Evolutionary conservation across 306 rosid genomes (phyloP).

Genomic region (Castanopsis chinensis): DNA sequence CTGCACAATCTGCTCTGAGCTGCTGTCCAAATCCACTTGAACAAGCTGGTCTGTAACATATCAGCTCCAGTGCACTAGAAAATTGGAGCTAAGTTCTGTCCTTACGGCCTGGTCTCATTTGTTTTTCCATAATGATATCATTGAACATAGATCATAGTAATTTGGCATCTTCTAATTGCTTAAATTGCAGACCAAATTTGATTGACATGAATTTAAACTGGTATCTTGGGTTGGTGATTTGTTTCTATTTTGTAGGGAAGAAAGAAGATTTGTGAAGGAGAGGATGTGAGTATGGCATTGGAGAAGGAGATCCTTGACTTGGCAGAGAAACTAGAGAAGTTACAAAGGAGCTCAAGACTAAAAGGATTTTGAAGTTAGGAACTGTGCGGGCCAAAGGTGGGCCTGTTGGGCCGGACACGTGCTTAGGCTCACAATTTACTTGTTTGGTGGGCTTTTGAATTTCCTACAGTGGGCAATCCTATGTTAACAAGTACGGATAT

Average conservation of each 20-base stretch:
- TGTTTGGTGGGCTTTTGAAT: no score
- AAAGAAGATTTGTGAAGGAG: constrained; percentile 62
- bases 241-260: constrained; percentile 49
- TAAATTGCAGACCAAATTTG: not conserved
- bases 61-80: no score
- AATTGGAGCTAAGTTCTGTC: no score
- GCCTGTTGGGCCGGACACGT: no score
- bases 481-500: no score
- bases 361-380: constrained; percentile 32
- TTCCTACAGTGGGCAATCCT: no score
- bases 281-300: constrained; percentile 38
- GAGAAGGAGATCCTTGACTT: constrained; percentile 63
- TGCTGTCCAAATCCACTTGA: no score
- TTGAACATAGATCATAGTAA: not conserved
- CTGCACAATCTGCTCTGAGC: no score
- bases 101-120: no score
- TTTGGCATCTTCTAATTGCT: not conserved
- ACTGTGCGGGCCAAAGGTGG: no score
- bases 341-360: constrained; percentile 48
- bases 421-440: no score
- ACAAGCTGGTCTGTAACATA: no score
- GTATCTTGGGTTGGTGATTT: constrained; percentile 18
- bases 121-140: not conserved
- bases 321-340: constrained; percentile 58
- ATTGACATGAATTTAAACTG: constrained; percentile 1